These are phyloP conservation scores for Hypoxylon rubiginosum DNA, from an alignment of 2,329 filamentous ascomycete species.

Conservation along the genomic window DNA sequence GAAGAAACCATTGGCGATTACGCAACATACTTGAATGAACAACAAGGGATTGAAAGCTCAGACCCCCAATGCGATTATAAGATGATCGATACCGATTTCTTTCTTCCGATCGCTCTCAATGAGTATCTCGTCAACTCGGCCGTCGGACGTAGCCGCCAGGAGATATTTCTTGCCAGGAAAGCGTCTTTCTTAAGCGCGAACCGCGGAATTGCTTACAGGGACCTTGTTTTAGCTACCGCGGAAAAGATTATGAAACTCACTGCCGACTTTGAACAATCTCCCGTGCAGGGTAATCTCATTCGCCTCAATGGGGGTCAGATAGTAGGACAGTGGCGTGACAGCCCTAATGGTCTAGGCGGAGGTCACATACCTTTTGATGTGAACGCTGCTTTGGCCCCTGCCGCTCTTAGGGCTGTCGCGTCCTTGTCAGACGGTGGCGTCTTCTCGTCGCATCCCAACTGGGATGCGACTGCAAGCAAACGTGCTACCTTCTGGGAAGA, in stretches of 20 bases:
- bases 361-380: constrained; percentile 75
- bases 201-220: constrained; percentile 64
- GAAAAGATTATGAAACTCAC: constrained; percentile 71
- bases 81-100: constrained; percentile 75
- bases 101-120: constrained; percentile 69
- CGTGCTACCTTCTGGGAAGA: constrained; percentile 74
- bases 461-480: constrained; percentile 59
- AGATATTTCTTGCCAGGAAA: constrained; percentile 56
- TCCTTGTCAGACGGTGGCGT: constrained; percentile 63
- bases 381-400: constrained; percentile 73
- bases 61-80: constrained; percentile 69
- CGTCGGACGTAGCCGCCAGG: constrained; percentile 55
- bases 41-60: constrained; percentile 65
- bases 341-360: constrained; percentile 69
- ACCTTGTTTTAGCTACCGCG: constrained; percentile 65
- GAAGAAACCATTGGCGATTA: constrained; percentile 77
- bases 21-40: constrained; percentile 69
- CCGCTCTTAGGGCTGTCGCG: constrained; percentile 70
- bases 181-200: constrained; percentile 66
- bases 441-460: constrained; percentile 63
- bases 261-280: constrained; percentile 66
- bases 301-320: constrained; percentile 66
- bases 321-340: constrained; percentile 75
- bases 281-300: constrained; percentile 67
- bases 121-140: constrained; percentile 68